A percentile compares a stretch with the other conserved stretches of the same genome.
These are phyloP conservation scores for Basipetospora chlamydospora DNA, from an alignment of 2,329 filamentous ascomycete species.

Conservation along the genomic window DNA sequence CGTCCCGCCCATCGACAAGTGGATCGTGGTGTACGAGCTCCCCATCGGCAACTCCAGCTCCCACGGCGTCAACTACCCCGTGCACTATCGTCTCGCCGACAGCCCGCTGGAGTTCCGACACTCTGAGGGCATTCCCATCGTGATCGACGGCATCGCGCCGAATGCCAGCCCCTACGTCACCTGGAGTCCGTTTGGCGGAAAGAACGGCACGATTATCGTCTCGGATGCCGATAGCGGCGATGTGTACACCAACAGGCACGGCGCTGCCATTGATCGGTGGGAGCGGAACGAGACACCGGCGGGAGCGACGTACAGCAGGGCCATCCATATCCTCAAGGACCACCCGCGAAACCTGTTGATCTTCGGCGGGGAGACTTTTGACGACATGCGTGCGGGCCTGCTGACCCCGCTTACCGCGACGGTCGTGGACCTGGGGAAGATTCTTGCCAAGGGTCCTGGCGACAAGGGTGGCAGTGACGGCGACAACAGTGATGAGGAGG, in stretches of 20 bases:
- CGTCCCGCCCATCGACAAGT: constrained; percentile 40
- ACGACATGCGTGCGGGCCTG: constrained; percentile 3
- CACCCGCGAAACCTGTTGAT: constrained; percentile 23
- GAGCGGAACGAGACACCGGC: constrained; percentile 20
- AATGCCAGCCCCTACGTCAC: constrained; percentile 26
- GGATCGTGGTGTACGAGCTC: constrained; percentile 51
- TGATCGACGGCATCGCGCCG: constrained; percentile 17
- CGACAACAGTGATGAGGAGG: no score
- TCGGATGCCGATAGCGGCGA: constrained; percentile 20
- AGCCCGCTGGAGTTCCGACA: constrained; percentile 21
- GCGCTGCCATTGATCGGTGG: constrained; percentile 23
- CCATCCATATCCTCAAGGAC: constrained; percentile 20
- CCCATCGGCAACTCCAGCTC: constrained; percentile 31
- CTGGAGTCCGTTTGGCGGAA: constrained; percentile 27
- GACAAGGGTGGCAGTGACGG: no score
- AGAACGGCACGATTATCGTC: constrained; percentile 29
- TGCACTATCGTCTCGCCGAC: constrained; percentile 29
- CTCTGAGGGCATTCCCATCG: constrained; percentile 15
- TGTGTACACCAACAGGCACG: constrained; percentile 26
- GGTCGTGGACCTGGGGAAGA: background rate
- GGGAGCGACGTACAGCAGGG: constrained; percentile 21
- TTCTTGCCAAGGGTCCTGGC: no score
- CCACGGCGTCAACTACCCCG: constrained; percentile 13
- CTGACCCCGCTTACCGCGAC: constrained; percentile 1
- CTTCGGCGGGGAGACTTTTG: constrained; percentile 20